phyloP scores from a whole-genome alignment of 768 basidiomycete genomes.

The Amanita polypyramis region DNA sequence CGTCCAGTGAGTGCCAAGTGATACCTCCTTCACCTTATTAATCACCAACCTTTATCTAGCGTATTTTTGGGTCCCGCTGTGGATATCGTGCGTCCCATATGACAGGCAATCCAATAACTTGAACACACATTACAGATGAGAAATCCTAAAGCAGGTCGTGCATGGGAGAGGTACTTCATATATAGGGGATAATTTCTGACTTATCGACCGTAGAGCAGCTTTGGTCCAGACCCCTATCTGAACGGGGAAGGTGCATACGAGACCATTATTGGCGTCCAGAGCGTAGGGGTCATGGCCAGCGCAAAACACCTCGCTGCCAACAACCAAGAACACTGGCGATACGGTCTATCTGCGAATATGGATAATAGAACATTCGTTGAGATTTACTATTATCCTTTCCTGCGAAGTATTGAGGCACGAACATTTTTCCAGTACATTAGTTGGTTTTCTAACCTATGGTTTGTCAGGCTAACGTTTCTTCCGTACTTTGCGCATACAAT shows the following conservation, averaged over 20 bases:
- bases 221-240: conserved; percentile 43
- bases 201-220: conserved; percentile 13
- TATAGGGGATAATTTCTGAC: neutral
- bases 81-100: conserved; percentile 26
- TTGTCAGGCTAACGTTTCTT: conserved; percentile 34
- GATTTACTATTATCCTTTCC: conserved; percentile 36
- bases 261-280: conserved; percentile 40
- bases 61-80: conserved; percentile 33
- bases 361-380: conserved; percentile 40
- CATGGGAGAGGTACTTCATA: conserved; percentile 23
- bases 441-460: neutral
- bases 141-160: conserved; percentile 28
- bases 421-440: neutral
- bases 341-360: conserved; percentile 23
- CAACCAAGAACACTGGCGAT: conserved; percentile 30
- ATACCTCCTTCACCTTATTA: neutral
- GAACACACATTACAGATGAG: conserved; percentile 19
- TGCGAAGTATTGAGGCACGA: conserved; percentile 35
- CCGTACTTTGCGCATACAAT: conserved; percentile 46
- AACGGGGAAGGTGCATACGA: conserved; percentile 40
- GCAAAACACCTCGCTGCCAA: conserved; percentile 33
- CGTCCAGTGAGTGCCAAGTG: conserved; percentile 19
- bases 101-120: neutral
- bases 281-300: conserved; percentile 38
- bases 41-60: conserved; percentile 10